Percentiles rank a stretch among this genome's conserved stretches.
Evolutionary conservation across 257 asterid genomes (phyloP).

Genomic region (Petunia secreta): DNA sequence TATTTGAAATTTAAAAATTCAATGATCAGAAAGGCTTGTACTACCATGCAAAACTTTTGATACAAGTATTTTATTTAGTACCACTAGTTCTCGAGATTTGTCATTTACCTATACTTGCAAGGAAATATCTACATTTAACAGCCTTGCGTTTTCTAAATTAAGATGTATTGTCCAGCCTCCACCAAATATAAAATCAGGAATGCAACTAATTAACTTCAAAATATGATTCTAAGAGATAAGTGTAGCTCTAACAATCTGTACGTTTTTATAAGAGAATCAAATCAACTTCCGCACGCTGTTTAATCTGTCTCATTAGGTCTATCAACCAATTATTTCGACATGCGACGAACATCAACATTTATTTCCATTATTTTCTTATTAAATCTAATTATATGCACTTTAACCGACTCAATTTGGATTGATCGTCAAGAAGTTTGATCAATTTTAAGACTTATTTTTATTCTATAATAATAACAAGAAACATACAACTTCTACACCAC

Average conservation of each 20-base stretch:
- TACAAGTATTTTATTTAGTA: neutral
- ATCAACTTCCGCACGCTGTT: neutral
- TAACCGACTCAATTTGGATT: neutral
- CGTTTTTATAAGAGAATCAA: neutral
- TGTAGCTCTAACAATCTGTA: neutral
- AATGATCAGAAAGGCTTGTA: neutral
- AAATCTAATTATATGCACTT: no score
- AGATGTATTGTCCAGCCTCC: neutral
- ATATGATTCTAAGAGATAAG: neutral
- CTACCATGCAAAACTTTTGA: neutral
- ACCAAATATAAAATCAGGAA: neutral
- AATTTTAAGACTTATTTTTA: neutral
- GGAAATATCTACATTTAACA: neutral
- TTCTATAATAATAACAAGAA: neutral
- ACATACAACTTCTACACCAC: neutral
- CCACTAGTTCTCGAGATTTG: constrained; percentile 5
- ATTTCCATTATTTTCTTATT: neutral
- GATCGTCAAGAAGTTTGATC: neutral
- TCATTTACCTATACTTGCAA: neutral
- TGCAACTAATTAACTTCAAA: neutral
- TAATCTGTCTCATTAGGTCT: neutral
- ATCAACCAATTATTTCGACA: no score
- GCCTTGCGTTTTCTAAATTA: neutral
- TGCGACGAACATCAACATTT: neutral
- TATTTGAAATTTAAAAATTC: neutral